Evolutionary conservation across 2,329 filamentous ascomycete species (phyloP), one percentile per base, ranked within the genome.

Genomic region (Didymella lethalis): DNA sequence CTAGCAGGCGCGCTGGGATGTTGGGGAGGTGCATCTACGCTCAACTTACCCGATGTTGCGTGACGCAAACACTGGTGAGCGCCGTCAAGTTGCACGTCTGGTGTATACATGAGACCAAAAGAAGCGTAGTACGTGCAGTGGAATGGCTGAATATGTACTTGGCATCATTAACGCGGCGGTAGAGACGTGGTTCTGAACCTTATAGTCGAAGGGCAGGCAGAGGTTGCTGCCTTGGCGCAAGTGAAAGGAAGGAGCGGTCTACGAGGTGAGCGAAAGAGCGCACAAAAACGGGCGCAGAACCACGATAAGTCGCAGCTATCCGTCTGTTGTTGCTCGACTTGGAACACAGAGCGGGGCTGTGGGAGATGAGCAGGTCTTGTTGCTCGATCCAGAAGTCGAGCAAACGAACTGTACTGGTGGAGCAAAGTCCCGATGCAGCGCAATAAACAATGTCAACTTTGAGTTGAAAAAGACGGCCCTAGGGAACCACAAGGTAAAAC

Each of bases 191-290:
- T 18, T 23, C 7, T n/a, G 12, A n/a, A 7, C n/a, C 28, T 46
- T 58, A 50, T 54, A 49, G 29, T 20, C 25, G 28, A 44, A 12
- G 31, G n/a, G n/a, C 12, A 20, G 20, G 40, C 11, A 38, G 18
- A 7, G 38, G 34, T 12, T 34, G 50, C 25, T 58, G 50, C 56
- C 49, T 54, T 53, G 45, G 49, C 55, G 28, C 16, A 7, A 46
- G 56, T 58, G 56, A 54, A 54, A 32, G 32, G 46, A 59, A 55
- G 41, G 41, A 43, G 57, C 41, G 32, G 51, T 48, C 50, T 54
- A 34, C 47, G 2, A 50, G 43, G 57, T 48, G 47, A 51, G 48
- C 41, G 56, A 34, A 29, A 48, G 4, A 48, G 38, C 12, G 20
- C 44, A 23, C 25, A 34, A 18, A 14, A 40, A n/a, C 14, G 18